Percentiles rank a stretch among this genome's conserved stretches.
phyloP scores from a whole-genome alignment of 2,329 filamentous ascomycete species.

The Polytolypa hystricis region DNA sequence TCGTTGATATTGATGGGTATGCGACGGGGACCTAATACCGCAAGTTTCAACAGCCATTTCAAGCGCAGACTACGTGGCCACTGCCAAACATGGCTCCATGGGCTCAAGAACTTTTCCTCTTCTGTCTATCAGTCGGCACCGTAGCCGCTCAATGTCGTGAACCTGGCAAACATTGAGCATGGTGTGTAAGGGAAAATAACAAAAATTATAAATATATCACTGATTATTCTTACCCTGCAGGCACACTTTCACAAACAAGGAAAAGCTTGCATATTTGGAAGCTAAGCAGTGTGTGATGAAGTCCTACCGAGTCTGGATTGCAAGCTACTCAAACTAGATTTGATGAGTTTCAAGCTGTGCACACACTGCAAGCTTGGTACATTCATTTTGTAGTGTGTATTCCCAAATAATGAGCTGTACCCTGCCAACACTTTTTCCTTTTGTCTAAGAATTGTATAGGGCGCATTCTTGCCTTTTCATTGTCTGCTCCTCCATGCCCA shows the following conservation, averaged over 20 bases:
- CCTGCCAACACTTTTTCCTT: no score
- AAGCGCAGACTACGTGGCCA: no score
- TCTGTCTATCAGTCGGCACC: not conserved
- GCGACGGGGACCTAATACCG: no score
- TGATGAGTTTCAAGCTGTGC: conserved; percentile 2
- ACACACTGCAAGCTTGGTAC: not conserved
- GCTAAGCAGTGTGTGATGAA: conserved; percentile 5
- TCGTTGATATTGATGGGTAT: no score
- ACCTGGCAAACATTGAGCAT: not conserved
- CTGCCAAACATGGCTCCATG: not conserved
- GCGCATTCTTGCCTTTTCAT: conserved; percentile 4
- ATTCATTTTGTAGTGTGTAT: conserved; percentile 2
- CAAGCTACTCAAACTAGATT: conserved; percentile 1
- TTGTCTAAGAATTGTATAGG: not conserved
- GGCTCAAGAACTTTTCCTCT: not conserved
- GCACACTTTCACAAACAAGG: conserved; percentile 1
- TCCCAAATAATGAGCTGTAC: not conserved
- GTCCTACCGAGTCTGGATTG: not conserved
- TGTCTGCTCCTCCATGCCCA: conserved; percentile 1
- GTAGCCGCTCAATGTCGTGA: not conserved
- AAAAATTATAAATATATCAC: not conserved
- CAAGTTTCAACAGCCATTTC: no score
- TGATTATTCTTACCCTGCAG: conserved; percentile 1
- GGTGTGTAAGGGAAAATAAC: not conserved
- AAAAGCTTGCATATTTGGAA: conserved; percentile 1